Evolutionary conservation across 1,139 yeast genomes (phyloP), one percentile per base, ranked within the genome.

Genomic region (Diutina mesorugosa): DNA sequence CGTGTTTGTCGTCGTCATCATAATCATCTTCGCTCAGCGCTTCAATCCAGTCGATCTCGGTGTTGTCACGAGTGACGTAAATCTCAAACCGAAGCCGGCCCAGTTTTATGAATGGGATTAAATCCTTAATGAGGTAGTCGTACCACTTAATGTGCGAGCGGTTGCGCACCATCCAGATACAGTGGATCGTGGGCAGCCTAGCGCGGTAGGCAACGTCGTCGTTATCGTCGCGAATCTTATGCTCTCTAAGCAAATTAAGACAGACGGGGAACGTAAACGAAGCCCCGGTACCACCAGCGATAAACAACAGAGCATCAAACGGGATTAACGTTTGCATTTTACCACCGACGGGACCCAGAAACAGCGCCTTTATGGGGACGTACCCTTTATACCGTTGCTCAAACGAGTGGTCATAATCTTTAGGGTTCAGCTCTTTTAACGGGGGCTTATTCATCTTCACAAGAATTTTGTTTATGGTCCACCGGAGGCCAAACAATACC

Each of bases 311-410:
- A 4, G 72, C 61, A 56, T 78, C 80, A 60, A 78, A 78, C 0
- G 72, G 66, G 14, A 70, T 65, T 45, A 77, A 68, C 0, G 78
- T 77, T 59, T 74, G 79, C 57, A 67, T 68, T 21, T 66, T 67
- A 1, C 71, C 78, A 1, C 81, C 81, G 58, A 69, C 73, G 0
- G 83, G 82, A 0, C 83, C 83, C 46, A 69, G 67, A 55, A 77
- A 67, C 7, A 65, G 61, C 0, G 72, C 73, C 58, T 71, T 72
- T 59, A 78, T 58, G 26, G 65, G 61, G 30, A 65, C 62, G 29
- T 57, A 48, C 6, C 47, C 41, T 12, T 47, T 46, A 28, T 58
- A 58, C 14, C 41, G 52, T 14, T 51, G 35, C 28, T 55, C 61
- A 5, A 56, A 55, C 41, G 41, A 35, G 41, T 35, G 41, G 14